Percentiles rank a stretch among this genome's conserved stretches.
phyloP scores from a whole-genome alignment of 768 basidiomycete species.

The Tylopilus felleus region DNA sequence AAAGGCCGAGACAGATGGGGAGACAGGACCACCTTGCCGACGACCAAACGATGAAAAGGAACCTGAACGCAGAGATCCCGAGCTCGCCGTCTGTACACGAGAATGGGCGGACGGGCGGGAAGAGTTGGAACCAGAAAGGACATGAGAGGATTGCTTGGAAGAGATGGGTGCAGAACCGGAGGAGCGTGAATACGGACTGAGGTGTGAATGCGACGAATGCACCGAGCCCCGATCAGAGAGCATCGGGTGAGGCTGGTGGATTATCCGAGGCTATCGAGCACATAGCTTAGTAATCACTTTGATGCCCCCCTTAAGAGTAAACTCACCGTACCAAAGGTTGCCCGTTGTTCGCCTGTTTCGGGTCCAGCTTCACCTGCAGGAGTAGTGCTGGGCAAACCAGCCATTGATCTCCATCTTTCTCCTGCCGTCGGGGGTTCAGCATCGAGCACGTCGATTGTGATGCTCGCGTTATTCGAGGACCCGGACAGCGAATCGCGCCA shows the following conservation, averaged over 20 bases:
- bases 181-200: constrained; percentile 44
- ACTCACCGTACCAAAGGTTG: constrained; percentile 65
- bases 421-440: constrained; percentile 64
- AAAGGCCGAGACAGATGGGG: constrained; percentile 53
- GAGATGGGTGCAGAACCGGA: constrained; percentile 56
- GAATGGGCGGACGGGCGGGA: constrained; percentile 52
- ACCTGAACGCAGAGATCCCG: constrained; percentile 42
- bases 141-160: constrained; percentile 36
- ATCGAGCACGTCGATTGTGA: constrained; percentile 61
- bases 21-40: constrained; percentile 33
- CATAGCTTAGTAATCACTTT: constrained; percentile 12
- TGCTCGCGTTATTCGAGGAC: constrained; percentile 27
- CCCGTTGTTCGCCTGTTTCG: constrained; percentile 37
- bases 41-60: constrained; percentile 58
- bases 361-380: constrained; percentile 14
- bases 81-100: constrained; percentile 32
- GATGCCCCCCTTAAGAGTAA: constrained; percentile 1
- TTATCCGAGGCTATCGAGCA: constrained; percentile 40
- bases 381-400: constrained; percentile 27
- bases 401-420: constrained; percentile 57
- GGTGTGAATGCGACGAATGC: constrained; percentile 58
- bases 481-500: constrained; percentile 37
- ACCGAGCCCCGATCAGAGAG: constrained; percentile 65
- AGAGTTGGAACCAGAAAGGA: constrained; percentile 50
- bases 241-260: constrained; percentile 39